Conservation (phyloP, 1,284 basidiomycete genomes). For the Exobasidium rhododendri region DNA sequence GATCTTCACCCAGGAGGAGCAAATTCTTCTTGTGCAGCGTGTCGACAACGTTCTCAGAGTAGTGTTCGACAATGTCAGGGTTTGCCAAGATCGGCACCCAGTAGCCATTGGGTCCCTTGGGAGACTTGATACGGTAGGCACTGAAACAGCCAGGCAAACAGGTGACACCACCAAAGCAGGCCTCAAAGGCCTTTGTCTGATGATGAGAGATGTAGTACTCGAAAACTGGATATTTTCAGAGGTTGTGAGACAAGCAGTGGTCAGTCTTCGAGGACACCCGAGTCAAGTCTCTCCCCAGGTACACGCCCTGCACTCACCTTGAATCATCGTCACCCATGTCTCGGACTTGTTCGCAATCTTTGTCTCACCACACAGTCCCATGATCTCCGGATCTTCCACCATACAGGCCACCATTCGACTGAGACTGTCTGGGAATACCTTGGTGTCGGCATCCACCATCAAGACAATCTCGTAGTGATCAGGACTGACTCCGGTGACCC, state of each 20-base stretch:
- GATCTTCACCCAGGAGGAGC: conserved; percentile 58
- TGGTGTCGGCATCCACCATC: conserved; percentile 59
- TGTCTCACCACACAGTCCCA: conserved; percentile 59
- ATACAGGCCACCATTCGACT: conserved; percentile 58
- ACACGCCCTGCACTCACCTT: conserved; percentile 47
- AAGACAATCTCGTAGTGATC: conserved; percentile 58
- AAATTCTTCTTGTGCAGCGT: conserved; percentile 59
- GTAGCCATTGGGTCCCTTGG: conserved; percentile 58
- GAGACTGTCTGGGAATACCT: conserved; percentile 58
- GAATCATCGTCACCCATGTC: conserved; percentile 60
- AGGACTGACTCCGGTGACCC: conserved; percentile 57
- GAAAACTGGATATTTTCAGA: conserved; percentile 64
- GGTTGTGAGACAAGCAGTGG: conserved; percentile 8
- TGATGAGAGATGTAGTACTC: conserved; percentile 99
- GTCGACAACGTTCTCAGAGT: conserved; percentile 59
- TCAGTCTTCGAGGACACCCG: neutral
- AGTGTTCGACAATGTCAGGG: conserved; percentile 58
- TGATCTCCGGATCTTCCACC: conserved; percentile 59
- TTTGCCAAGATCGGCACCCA: conserved; percentile 58
- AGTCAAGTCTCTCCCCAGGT: no score
- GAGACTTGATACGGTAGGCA: conserved; percentile 59
- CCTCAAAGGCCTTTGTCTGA: conserved; percentile 64
- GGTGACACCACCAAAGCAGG: conserved; percentile 58
- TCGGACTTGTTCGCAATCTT: conserved; percentile 59
- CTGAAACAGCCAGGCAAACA: conserved; percentile 59